Evolutionary conservation across 805 yeast genomes (phyloP), one percentile per base, ranked within the genome.

Genomic region (Wickerhamiella dianesei): DNA sequence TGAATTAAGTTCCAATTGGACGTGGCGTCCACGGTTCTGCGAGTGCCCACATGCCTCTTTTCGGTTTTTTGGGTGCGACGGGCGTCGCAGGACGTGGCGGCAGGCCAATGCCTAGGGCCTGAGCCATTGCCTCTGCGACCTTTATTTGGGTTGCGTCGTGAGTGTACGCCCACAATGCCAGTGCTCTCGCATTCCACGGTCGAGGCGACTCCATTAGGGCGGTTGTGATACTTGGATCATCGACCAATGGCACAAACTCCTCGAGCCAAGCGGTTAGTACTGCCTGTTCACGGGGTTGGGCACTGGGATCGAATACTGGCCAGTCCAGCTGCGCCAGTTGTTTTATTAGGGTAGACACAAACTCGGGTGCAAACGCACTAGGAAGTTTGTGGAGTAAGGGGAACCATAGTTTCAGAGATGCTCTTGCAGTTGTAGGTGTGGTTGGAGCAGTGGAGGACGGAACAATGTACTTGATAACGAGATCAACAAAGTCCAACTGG

Each of bases 101-200:
- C 9, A 54, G 32, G 8, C 40, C 40, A 2, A 32, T 46, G 18
- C 52, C 51, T 0, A 52, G 47, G 21, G 53, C 41, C 5, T 20
- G 43, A 2, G 56, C 59, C 59, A 56, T 56, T 22, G 52, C 51
- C 20, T 48, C 44, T 0, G 57, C 57, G 14, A 45, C 37, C n/a
- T 21, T 37, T 3, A 44, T 40, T 0, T 32, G 41, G 2, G 13
- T 8, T 14, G 40, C 44, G 2, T 16, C 22, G 25, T 17, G 17
- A 3, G 37, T 20, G 3, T 21, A 17, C 2, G 57, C 57, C 21
- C 41, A 43, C 3, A 32, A 36, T 0, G 56, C 58, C n/a, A 56
- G 49, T 12, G 52, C 43, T 21, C 16, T 20, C 2, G 57, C 57
- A 20, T 56, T 57, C 60, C 60, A 57, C 3, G 60, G 59, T 19